Evolutionary conservation across 2,329 filamentous ascomycete species (phyloP).

Genomic region (Talaromyces albobiverticillius): DNA sequence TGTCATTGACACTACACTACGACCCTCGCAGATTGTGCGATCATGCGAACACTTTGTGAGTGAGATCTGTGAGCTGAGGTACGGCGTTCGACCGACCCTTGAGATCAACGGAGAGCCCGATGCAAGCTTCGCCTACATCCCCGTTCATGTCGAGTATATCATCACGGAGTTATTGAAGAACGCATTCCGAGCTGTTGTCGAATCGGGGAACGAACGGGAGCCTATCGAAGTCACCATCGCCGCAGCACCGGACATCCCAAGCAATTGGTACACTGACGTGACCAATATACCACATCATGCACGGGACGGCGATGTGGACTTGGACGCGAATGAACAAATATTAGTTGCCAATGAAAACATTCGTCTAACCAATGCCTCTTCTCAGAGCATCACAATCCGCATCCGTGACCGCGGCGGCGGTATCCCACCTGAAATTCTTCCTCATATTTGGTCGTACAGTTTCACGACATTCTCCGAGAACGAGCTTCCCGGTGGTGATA

Average conservation of each 20-base stretch:
- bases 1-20: slow-evolving; percentile 87
- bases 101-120: slow-evolving; percentile 80
- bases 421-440: slow-evolving; percentile 77
- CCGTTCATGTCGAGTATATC: slow-evolving; percentile 96
- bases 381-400: slow-evolving; percentile 86
- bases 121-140: slow-evolving; percentile 89
- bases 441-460: slow-evolving; percentile 93
- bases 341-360: slow-evolving; percentile 32
- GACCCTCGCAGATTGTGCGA: slow-evolving; percentile 76
- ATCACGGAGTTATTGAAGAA: slow-evolving; percentile 96
- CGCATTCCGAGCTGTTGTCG: slow-evolving; percentile 88
- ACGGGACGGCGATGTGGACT: slow-evolving; percentile 24
- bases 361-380: slow-evolving; percentile 41
- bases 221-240: slow-evolving; percentile 92
- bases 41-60: slow-evolving; percentile 86
- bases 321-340: slow-evolving; percentile 21
- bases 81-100: slow-evolving; percentile 79
- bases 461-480: slow-evolving; percentile 90
- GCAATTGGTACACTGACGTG: slow-evolving; percentile 20
- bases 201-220: slow-evolving; percentile 73
- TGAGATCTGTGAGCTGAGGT: slow-evolving; percentile 95
- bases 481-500: slow-evolving; percentile 47
- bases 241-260: slow-evolving; percentile 55
- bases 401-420: slow-evolving; percentile 95
- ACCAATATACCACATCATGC: slow-evolving; percentile 45